Evolutionary conservation across 805 yeast species (phyloP).

Genomic region (Nakazawaea molendinolei): DNA sequence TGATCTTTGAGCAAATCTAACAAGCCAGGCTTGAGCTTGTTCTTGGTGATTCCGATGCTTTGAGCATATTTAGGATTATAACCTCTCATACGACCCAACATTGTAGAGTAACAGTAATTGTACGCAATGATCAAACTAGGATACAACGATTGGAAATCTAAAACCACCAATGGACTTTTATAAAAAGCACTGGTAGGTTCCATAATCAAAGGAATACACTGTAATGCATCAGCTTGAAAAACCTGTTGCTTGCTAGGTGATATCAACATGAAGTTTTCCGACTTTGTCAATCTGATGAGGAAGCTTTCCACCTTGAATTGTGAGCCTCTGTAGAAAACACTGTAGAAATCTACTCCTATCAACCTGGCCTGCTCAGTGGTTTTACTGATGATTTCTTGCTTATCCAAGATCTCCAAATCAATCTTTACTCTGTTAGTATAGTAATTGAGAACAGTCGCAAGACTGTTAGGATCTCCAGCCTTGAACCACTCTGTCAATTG

Average conservation of each 20-base stretch:
- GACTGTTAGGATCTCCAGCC: conserved; percentile 15
- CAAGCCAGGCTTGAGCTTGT: conserved; percentile 52
- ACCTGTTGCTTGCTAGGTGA: conserved; percentile 83
- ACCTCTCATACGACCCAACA: conserved; percentile 56
- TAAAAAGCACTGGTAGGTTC: conserved; percentile 85
- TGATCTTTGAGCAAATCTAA: conserved; percentile 45
- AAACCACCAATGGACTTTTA: conserved; percentile 81
- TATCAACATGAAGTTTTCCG: conserved; percentile 62
- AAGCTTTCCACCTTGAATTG: conserved; percentile 92
- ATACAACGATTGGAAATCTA: conserved; percentile 90
- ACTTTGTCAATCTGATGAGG: conserved; percentile 64
- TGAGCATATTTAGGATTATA: conserved; percentile 38
- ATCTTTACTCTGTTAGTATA: conserved; percentile 37
- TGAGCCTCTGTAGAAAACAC: conserved; percentile 86
- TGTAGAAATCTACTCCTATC: conserved; percentile 83
- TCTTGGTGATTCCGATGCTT: conserved; percentile 43
- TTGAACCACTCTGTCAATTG: conserved; percentile 43
- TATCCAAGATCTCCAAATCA: conserved; percentile 41
- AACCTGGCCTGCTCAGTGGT: conserved; percentile 80
- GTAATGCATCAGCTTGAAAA: conserved; percentile 76
- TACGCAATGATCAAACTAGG: conserved; percentile 91
- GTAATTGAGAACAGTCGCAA: conserved; percentile 36
- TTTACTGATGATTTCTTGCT: conserved; percentile 60
- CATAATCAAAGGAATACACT: conserved; percentile 85
- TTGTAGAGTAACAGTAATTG: conserved; percentile 77